phyloP scores from a whole-genome alignment of 257 asterid species.

The Penstemon barbatus region DNA sequence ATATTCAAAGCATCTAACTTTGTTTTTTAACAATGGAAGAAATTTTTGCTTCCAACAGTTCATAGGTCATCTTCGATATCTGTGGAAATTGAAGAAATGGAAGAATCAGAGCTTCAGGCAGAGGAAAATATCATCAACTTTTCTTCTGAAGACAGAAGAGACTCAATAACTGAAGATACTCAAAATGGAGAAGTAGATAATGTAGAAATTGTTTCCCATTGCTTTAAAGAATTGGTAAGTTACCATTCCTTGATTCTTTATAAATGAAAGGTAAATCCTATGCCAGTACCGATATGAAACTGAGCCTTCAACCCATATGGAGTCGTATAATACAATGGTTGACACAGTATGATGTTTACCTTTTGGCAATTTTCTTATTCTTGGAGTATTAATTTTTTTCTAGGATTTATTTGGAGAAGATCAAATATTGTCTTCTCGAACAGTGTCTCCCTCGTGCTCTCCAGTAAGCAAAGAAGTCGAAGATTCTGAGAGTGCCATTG shows the following conservation, averaged over 20 bases:
- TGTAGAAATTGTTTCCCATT: constrained; percentile 36
- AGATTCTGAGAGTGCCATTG: constrained; percentile 42
- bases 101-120: constrained; percentile 32
- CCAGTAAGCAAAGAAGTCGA: constrained; percentile 41
- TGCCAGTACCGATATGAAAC: neutral
- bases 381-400: constrained; percentile 3
- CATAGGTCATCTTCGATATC: constrained; percentile 25
- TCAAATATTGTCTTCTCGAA: constrained; percentile 42
- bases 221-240: constrained; percentile 46
- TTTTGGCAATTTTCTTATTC: constrained; percentile 15
- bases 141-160: constrained; percentile 29
- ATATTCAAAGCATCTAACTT: constrained; percentile 11
- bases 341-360: constrained; percentile 5
- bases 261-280: constrained; percentile 3
- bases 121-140: constrained; percentile 32
- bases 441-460: constrained; percentile 42
- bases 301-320: constrained; percentile 1
- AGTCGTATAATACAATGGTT: constrained; percentile 9
- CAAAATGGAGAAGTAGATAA: constrained; percentile 31
- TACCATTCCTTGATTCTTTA: constrained; percentile 17
- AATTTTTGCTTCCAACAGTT: constrained; percentile 24
- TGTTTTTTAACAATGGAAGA: constrained; percentile 15
- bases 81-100: constrained; percentile 41
- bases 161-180: constrained; percentile 34
- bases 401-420: constrained; percentile 47